Evolutionary conservation across 2,329 filamentous ascomycete species (phyloP).

Genomic region (Sporothrix inflata): DNA sequence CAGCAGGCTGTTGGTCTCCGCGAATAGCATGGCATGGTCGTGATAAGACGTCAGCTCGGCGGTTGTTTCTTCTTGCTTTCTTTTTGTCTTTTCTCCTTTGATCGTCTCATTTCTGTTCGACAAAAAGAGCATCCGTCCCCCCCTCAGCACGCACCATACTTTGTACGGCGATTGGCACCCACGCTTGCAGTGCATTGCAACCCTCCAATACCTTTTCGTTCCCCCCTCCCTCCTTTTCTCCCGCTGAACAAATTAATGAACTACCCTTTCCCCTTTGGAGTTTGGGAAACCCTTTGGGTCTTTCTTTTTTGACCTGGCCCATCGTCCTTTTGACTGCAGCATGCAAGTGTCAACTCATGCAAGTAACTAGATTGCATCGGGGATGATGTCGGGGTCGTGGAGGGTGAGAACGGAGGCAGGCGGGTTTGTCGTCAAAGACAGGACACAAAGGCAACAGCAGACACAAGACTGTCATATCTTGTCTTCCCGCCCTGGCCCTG

Average conservation of each 20-base stretch:
- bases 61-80: background rate
- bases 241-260: background rate
- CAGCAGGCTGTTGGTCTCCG: background rate
- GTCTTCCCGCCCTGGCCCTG: background rate
- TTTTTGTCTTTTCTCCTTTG: background rate
- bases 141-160: background rate
- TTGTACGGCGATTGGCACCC: background rate
- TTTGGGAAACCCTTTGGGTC: background rate
- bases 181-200: background rate
- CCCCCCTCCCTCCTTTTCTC: background rate
- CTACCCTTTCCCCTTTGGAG: background rate
- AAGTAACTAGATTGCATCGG: slow-evolving; percentile 23
- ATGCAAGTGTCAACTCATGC: slow-evolving; percentile 23
- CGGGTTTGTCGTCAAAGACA: background rate
- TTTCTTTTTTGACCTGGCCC: background rate
- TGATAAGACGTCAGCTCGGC: background rate
- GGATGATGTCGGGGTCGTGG: background rate
- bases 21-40: background rate
- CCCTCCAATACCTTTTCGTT: background rate
- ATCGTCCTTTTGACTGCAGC: background rate
- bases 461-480: too few relatives aligned
- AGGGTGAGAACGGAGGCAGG: background rate
- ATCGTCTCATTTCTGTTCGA: background rate
- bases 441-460: too few relatives aligned
- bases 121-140: background rate